Conservation (phyloP, 108 stramenopile species). For the Nannochloropsis salina region DNA sequence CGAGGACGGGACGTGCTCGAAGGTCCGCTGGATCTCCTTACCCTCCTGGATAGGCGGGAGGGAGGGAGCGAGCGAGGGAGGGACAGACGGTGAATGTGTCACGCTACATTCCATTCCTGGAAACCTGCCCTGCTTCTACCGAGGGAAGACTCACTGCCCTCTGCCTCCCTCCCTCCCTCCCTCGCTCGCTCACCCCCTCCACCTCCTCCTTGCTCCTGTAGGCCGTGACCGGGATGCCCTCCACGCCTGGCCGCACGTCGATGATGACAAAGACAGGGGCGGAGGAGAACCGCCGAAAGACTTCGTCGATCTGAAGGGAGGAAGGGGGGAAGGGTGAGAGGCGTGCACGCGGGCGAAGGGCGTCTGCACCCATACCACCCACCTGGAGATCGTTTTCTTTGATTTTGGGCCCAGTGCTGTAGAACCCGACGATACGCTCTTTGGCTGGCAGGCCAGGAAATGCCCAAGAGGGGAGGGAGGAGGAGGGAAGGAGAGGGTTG, state of each 20-base stretch:
- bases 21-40: slow-evolving; percentile 73
- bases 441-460: slow-evolving; percentile 20
- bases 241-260: slow-evolving; percentile 86
- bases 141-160: too few relatives aligned
- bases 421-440: slow-evolving; percentile 40
- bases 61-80: background rate
- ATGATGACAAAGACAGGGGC: slow-evolving; percentile 94
- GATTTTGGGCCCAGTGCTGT: slow-evolving; percentile 47
- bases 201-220: slow-evolving; percentile 35
- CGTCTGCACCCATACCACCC: background rate
- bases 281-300: slow-evolving; percentile 70
- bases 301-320: slow-evolving; percentile 66
- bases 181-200: slow-evolving; percentile 25
- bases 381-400: slow-evolving; percentile 39
- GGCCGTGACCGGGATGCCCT: slow-evolving; percentile 77
- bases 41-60: slow-evolving; percentile 37
- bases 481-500: background rate
- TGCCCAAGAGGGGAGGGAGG: background rate
- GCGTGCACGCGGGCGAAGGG: background rate
- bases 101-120: too few relatives aligned
- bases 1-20: slow-evolving; percentile 79
- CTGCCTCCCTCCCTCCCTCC: slow-evolving; percentile 12
- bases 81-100: background rate
- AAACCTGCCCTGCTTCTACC: background rate
- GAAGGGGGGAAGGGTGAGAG: slow-evolving; percentile 14